Base-by-base conservation (phyloP, 331 rosid species). In the Pyrus hybrid region DNA sequence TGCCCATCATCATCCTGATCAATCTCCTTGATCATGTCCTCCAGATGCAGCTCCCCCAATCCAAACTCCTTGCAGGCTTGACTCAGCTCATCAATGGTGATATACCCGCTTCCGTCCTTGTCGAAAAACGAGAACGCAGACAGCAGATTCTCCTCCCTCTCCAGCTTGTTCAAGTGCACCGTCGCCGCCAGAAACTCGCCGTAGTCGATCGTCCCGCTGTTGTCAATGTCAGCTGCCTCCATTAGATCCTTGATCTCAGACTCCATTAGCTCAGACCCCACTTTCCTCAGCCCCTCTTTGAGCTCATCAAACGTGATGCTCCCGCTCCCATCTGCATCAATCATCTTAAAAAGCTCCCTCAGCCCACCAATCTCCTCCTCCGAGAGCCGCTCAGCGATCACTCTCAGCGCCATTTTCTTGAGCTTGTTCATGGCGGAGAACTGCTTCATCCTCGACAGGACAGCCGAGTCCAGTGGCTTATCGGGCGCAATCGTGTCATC, bases 131-230 rank as follows among this genome's bases (percentile, higher is more conserved):
- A 72, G 80, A 85, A 85, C 13, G 88, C 88, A 1, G 82, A 76
- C 56, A 81, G 3, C 37, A 85, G 66, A 74, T 85, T 85, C 77
- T 85, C 88, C 21, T 85, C 86, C 74, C 88, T 80, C 70, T 85
- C 86, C 77, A 82, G 17, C 84, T 85, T 85, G 76, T 85, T 85
- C 82, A 85, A 70, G 73, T 85, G 88, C 75, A 85, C 82, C 6
- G 88, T 85, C 7, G 88, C 88, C 7, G 86, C 88, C 70, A 85
- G 88, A 58, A 85, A 85, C 69, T 85, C 88, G 1, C 88, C 86
- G 25, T 85, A 85, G 53, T 85, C 86, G 28, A 85, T 79, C 11
- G 86, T 85, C 49, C 84, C 86, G 61, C 49, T 82, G 77, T 79
- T 85, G 78, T 85, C 86, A 47, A 85, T 79, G 67, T 85, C 86